Percentiles rank a stretch among this genome's conserved stretches.
Evolutionary conservation across 352 stramenopile species (phyloP).

Genomic region (Globisporangium solare): DNA sequence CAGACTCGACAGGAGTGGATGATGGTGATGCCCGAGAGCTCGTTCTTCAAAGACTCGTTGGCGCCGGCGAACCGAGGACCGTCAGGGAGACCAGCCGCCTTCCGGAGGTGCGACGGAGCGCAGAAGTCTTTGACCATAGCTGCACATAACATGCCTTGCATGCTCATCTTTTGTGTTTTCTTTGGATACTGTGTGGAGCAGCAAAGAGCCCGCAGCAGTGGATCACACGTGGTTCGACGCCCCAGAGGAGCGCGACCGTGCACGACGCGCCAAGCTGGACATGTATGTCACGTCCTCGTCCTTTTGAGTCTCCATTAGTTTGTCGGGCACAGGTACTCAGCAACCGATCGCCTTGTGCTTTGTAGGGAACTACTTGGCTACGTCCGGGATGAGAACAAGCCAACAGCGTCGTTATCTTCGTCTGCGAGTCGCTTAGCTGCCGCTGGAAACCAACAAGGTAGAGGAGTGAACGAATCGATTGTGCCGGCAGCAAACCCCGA

Average conservation of each 20-base stretch:
- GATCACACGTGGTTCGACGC: conserved; percentile 82
- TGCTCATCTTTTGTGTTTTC: conserved; percentile 8
- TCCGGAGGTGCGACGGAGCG: conserved; percentile 34
- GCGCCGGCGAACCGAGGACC: conserved; percentile 37
- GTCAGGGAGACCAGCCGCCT: conserved; percentile 51
- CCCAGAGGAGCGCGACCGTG: conserved; percentile 76
- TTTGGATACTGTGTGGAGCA: conserved; percentile 13
- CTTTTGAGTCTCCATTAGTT: background rate
- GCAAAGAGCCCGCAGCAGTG: conserved; percentile 66
- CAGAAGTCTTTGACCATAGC: no score
- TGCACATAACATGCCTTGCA: background rate
- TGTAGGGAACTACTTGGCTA: conserved; percentile 77
- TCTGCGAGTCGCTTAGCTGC: conserved; percentile 14
- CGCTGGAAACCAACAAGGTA: conserved; percentile 5
- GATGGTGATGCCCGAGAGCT: conserved; percentile 78
- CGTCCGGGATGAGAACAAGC: conserved; percentile 65
- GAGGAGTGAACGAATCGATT: conserved; percentile 59
- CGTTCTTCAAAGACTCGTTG: conserved; percentile 71
- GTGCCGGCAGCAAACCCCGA: conserved; percentile 58
- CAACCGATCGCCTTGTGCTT: no score
- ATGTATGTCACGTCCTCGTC: conserved; percentile 40
- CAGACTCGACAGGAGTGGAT: conserved; percentile 75
- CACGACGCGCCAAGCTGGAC: conserved; percentile 75
- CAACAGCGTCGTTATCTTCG: conserved; percentile 15
- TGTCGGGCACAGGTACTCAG: background rate